phyloP scores from a whole-genome alignment of 352 stramenopile species.

The Pythium brassicae region DNA sequence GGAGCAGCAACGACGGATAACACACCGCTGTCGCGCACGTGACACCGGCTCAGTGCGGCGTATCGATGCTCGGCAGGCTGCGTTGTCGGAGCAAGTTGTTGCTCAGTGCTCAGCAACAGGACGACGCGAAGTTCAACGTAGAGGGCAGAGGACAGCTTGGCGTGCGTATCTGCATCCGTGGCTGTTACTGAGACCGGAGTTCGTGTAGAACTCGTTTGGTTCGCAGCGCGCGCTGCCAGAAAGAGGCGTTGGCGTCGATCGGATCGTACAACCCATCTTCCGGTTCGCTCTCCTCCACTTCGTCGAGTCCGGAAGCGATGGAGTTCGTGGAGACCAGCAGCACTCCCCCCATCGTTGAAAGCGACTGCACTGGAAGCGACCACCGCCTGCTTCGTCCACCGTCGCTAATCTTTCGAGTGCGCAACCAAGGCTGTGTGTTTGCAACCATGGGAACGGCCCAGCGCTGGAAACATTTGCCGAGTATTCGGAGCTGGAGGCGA shows the following conservation, averaged over 20 bases:
- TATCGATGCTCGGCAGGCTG: conserved; percentile 2
- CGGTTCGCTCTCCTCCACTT: no score
- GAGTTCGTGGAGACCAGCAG: no score
- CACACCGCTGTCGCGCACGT: conserved; percentile 1
- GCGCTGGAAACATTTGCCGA: not conserved
- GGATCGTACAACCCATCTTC: no score
- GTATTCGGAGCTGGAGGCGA: not conserved
- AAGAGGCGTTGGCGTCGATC: not conserved
- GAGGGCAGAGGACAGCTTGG: conserved; percentile 3
- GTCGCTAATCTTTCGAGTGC: no score
- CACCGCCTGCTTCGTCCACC: no score
- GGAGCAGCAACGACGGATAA: not conserved
- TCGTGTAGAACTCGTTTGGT: conserved; percentile 5
- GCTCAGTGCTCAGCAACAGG: no score
- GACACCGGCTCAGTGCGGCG: not conserved
- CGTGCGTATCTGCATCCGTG: conserved; percentile 13
- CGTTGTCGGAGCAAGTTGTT: no score
- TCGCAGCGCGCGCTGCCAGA: not conserved
- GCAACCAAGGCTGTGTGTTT: no score
- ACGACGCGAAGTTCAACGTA: conserved; percentile 5
- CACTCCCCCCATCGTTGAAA: no score
- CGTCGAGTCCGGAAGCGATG: not conserved
- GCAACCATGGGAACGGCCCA: not conserved
- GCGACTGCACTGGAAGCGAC: no score
- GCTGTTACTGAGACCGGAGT: conserved; percentile 6